Evolutionary conservation across 1,284 basidiomycete genomes (phyloP), one percentile per base, ranked within the genome.

Genomic region (Pyrrhoderma noxium): DNA sequence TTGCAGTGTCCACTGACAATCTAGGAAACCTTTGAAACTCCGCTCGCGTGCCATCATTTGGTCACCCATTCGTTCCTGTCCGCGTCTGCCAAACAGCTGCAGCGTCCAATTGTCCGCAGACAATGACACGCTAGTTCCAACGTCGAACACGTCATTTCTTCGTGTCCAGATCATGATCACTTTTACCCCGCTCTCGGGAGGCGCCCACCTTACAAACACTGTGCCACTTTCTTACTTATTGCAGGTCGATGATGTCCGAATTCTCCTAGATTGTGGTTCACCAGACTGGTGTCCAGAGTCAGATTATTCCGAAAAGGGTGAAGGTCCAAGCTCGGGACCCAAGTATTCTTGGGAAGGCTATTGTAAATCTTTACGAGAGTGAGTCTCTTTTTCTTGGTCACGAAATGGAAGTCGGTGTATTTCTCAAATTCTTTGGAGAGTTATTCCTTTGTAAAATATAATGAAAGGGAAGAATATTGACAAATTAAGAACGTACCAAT

Each of bases 181-280:
- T 31, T 91, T 95, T 66, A 92, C 86, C n/a, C 88, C 91, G 1
- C 72, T 94, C 38, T 87, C 89, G 23, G 89, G 92, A 34, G 82
- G 89, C 45, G 88, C 89, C 38, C 76, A 77, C 48, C 81, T 84
- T 1, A 74, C 80, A 1, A 72, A 74, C 48, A 79, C 81, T 4
- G 74, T 73, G 8, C 86, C 88, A 2, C 71, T 91, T 34, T 77
- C 81, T 16, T 98, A 97, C 67, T 73, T 98, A 38, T 77, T 99
- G 19, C 88, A 98, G 65, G 82, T 99, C 53, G 96, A 99, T 73
- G 91, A 95, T 68, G 86, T 96, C 22, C 79, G 84, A 49, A 92
- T 99, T 60, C 77, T 99, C 31, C 77, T 99, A 52, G 96, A 99
- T 71, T 93, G 95, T 67, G 95, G 95, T 8, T 85, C 82, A n/a